phyloP scores from a whole-genome alignment of 2,329 filamentous ascomycete genomes.

The Penicillium sp. region DNA sequence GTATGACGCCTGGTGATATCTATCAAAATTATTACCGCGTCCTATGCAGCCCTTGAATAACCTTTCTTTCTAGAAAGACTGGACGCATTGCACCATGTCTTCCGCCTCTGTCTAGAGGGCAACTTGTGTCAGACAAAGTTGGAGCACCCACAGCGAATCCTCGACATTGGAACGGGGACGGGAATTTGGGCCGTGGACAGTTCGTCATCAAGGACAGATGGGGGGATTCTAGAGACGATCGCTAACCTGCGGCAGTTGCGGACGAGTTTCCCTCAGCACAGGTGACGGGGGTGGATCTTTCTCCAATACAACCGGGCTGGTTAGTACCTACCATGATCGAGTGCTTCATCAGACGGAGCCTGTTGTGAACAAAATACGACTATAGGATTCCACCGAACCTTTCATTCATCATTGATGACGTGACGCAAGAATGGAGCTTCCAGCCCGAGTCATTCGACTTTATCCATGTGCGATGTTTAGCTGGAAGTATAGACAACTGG shows the following conservation, averaged over 20 bases:
- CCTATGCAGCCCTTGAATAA: not conserved
- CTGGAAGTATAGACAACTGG: conserved; percentile 30
- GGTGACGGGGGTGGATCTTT: conserved; percentile 54
- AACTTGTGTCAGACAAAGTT: conserved; percentile 17
- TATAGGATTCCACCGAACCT: conserved; percentile 37
- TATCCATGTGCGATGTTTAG: conserved; percentile 34
- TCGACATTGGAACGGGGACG: conserved; percentile 24
- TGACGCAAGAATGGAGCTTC: conserved; percentile 33
- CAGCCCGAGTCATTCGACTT: conserved; percentile 33
- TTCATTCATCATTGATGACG: conserved; percentile 37
- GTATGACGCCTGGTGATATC: conserved; percentile 1
- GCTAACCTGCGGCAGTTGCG: conserved; percentile 24
- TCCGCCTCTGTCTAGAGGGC: conserved; percentile 13
- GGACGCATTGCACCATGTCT: conserved; percentile 19
- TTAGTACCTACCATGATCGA: not conserved
- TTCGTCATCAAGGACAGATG: not conserved
- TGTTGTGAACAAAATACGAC: not conserved
- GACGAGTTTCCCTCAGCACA: conserved; percentile 44
- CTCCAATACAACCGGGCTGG: conserved; percentile 53
- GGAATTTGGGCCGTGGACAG: conserved; percentile 30
- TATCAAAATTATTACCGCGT: no score
- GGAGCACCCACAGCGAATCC: conserved; percentile 17
- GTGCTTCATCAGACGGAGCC: not conserved
- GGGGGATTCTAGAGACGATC: no score
- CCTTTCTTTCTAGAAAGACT: conserved; percentile 12